Evolutionary conservation across 1,139 yeast species (phyloP), one percentile per base, ranked within the genome.

Genomic region (Arxiozyma heterogenica): DNA sequence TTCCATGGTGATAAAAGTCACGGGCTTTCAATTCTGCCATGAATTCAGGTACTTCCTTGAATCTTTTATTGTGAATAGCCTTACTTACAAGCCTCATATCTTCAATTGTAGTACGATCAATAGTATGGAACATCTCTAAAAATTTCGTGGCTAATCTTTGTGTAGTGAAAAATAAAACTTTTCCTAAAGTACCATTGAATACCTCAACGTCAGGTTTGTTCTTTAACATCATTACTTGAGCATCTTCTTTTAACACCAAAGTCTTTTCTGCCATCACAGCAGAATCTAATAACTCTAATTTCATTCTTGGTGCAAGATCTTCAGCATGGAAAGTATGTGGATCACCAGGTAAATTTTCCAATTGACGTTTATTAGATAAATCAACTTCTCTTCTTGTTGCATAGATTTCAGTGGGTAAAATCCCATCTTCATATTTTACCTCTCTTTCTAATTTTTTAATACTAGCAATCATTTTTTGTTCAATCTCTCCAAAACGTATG

Each of bases 221-320:
- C 67, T 91, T 93, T 59, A 93, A 76, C 78, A 94, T 84, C 97
- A 93, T 91, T 0, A 93, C 98, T 69, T 93, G 98, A 0, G 97
- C 95, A 53, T 87, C 88, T 53, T 79, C 81, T 63, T 90, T 91
- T 62, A 93, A 73, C 1, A 73, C 74, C 18, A 93, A 69, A n/a
- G 68, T 67, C 49, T 75, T 74, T 6, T 85, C 86, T 7, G 94
- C 94, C 74, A 91, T 77, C 21, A 67, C 61, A 50, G 88, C 80
- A 57, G 81, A 80, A 22, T 79, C 80, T 53, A 88, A 70, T 44
- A 78, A 45, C 41, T 64, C 61, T 44, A 58, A 54, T 23, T 61
- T 61, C 27, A 56, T 58, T 7, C 58, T 58, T 7, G 63, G 60
- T 15, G 61, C 69, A 55, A 62, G 74, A 64, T 88, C 96, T 1